These are phyloP conservation scores for Moringa oleifera DNA, from an alignment of 345 rosid species.

Conservation along the genomic window DNA sequence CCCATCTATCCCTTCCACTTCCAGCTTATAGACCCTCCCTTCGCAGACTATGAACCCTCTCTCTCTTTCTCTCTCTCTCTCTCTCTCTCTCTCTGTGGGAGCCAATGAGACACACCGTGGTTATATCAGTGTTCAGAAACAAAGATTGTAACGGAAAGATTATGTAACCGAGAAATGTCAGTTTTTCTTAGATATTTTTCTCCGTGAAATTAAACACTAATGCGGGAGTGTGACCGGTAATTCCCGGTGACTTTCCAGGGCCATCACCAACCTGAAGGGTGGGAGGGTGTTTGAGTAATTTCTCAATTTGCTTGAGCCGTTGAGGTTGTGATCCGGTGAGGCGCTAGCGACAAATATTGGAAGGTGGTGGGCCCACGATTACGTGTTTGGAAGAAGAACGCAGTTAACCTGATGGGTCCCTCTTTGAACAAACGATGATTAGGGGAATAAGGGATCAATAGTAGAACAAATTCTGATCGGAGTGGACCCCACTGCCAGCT, in stretches of 20 bases:
- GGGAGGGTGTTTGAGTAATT: conserved; percentile 9
- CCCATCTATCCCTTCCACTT: not conserved
- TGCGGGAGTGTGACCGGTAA: not conserved
- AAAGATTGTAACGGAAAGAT: not conserved
- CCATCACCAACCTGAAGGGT: not conserved
- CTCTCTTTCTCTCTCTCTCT: not conserved
- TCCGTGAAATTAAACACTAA: too few species aligned
- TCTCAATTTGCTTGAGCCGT: not conserved
- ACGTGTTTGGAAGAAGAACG: not conserved
- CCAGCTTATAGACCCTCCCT: not conserved
- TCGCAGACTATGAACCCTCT: not conserved
- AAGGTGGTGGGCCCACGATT: not conserved
- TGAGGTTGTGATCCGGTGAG: conserved; percentile 11
- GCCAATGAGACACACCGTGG: not conserved
- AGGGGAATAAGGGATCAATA: too few species aligned
- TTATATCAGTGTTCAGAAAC: not conserved
- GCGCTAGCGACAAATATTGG: not conserved
- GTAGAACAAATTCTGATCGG: too few species aligned
- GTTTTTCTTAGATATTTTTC: too few species aligned
- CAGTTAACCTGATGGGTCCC: too few species aligned
- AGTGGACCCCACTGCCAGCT: too few species aligned
- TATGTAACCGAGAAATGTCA: not conserved
- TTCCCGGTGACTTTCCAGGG: not conserved
- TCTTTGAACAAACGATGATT: too few species aligned
- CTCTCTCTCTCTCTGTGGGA: not conserved